Base-by-base conservation (phyloP, 1,284 basidiomycete species). In the Papiliotrema nemorosa region DNA sequence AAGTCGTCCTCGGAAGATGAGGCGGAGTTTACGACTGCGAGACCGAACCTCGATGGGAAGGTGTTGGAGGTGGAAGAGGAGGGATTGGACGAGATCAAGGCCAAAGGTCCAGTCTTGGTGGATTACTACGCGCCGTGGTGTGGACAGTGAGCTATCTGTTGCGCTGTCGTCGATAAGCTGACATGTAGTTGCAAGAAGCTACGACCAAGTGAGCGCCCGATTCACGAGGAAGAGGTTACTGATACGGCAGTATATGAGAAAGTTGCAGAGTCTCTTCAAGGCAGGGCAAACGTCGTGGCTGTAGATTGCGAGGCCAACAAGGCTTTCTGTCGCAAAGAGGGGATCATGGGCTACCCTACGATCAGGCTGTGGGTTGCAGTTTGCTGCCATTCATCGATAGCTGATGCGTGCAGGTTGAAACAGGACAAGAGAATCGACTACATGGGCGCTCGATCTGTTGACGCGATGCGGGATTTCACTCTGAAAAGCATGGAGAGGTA, bases 51-150 rank as follows among this genome's bases (percentile, higher is more conserved):
- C 0, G 63, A 77, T 2, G 88, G 89, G n/a, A 73, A 79, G 38
- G 83, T 90, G 3, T 55, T 82, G 21, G 66, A 78, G 2, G 78
- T 90, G 37, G 76, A 81, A 34, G 65, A 76, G 7, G 74, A 76
- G 6, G 80, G 74, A 0, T 85, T 92, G 66, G 67, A 77, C 9
- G 49, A 59, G 21, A 73, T 78, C 0, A 76, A 86, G 22, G 71
- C 75, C 2, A 71, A 81, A 52, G 84, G 88, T 0, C 83, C 87
- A 0, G 77, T 83, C 0, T 88, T 94, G 62, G 79, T 93, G 74
- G 93, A 96, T 69, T 96, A 88, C 77, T 94, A 81, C 66, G 90
- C 90, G 0, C 91, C 91, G 0, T 93, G 90, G 90, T 93, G 90
- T 69, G 85, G 87, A 1, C 91, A 94, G 76, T 78, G 50, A 63